A percentile compares a stretch with the other conserved stretches of the same genome.
Conservation (phyloP, 106 monocot species). For the Narthecium ossifragum region DNA sequence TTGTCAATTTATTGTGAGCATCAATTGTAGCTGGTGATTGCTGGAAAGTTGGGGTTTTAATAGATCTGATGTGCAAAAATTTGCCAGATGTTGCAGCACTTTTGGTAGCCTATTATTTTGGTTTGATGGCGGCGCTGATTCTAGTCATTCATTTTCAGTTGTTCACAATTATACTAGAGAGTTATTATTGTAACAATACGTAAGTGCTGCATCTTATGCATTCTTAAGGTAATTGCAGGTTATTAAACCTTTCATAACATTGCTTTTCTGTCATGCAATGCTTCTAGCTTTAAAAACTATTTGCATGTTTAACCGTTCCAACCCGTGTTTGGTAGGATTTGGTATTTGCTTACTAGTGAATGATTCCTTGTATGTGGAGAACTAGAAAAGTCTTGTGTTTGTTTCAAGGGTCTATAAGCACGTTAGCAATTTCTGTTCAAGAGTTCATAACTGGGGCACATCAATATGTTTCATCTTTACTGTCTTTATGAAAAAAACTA, state of each 20-base stretch:
- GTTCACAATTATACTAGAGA: too few relatives aligned
- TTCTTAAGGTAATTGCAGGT: background rate
- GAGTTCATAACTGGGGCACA: background rate
- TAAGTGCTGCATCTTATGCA: background rate
- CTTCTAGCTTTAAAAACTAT: background rate
- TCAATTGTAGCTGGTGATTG: too few relatives aligned
- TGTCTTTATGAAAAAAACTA: background rate
- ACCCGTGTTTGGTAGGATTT: too few relatives aligned
- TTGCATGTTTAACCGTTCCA: too few relatives aligned
- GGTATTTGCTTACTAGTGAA: background rate
- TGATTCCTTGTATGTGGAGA: background rate
- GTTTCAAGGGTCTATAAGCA: background rate
- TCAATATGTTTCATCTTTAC: background rate
- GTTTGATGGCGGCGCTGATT: too few relatives aligned
- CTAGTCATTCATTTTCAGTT: too few relatives aligned
- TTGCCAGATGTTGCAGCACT: too few relatives aligned
- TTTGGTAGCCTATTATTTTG: too few relatives aligned
- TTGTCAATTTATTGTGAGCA: too few relatives aligned
- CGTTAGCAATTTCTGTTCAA: background rate
- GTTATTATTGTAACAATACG: too few relatives aligned
- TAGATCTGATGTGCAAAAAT: too few relatives aligned
- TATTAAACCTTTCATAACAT: background rate
- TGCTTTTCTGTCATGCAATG: background rate
- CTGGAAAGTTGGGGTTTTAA: too few relatives aligned
- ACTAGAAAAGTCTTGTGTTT: background rate